phyloP scores from a whole-genome alignment of 2,329 filamentous ascomycete species.

The Verticillium longisporum region DNA sequence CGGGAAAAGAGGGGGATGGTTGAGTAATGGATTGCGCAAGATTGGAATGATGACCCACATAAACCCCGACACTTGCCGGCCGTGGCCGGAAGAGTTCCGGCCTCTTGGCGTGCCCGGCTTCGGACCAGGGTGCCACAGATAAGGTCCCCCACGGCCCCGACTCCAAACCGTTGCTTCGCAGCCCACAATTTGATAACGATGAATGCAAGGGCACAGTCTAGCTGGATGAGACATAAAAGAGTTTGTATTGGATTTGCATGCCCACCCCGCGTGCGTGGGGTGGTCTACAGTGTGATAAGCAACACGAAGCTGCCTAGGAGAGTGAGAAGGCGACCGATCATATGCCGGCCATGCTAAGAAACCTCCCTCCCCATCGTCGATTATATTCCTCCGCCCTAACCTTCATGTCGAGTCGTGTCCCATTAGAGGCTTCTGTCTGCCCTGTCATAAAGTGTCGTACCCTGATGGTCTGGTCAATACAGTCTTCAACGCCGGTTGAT shows the following conservation, averaged over 20 bases:
- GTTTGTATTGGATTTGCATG: neutral
- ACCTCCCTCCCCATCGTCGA: neutral
- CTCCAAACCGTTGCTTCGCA: too few species aligned
- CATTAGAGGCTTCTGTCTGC: neutral
- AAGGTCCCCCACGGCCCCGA: neutral
- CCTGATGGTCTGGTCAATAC: neutral
- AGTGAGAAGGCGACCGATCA: neutral
- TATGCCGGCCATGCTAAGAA: neutral
- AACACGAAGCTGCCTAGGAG: neutral
- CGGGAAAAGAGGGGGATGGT: constrained; percentile 2
- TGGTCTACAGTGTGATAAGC: neutral
- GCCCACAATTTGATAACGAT: neutral
- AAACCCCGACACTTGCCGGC: constrained; percentile 9
- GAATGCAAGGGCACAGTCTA: neutral
- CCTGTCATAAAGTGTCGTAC: neutral
- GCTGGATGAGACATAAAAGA: neutral
- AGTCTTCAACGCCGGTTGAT: neutral
- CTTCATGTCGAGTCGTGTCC: neutral
- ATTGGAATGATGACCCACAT: constrained; percentile 3
- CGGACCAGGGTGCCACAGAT: neutral
- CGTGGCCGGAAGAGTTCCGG: constrained; percentile 12
- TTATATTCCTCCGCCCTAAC: neutral
- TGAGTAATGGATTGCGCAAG: constrained; percentile 6
- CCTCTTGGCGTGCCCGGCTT: constrained; percentile 5
- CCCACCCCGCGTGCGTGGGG: neutral